Base-by-base conservation (phyloP, 2,329 filamentous ascomycete genomes). In the Pleomassaria siparia region DNA sequence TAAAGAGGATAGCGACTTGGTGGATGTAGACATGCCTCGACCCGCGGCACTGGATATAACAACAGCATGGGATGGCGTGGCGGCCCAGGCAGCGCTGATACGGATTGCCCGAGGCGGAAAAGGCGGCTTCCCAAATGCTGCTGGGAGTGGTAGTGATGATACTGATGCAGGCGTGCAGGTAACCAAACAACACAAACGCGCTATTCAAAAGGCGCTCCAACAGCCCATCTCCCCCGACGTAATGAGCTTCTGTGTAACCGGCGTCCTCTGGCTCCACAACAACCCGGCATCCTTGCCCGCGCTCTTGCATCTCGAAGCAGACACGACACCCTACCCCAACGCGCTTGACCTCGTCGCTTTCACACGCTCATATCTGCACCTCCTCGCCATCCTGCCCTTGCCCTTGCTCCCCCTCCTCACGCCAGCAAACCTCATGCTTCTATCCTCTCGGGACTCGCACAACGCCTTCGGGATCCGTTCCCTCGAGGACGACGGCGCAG, bases 381-480 rank as follows among this genome's bases (percentile, higher is more conserved):
- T 78, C 9, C 59, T 72, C 7, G 62, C 70, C 4, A 58, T 75
- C 10, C 59, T 76, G 0, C 74, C 76, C 0, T 15, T 55, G 0
- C 47, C 60, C 0, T 61, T 77, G 0, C 60, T 74, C 5, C 51
- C 56, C 0, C 55, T 59, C 28, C 51, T 71, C 35, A 76, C 69
- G 0, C 50, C 66, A 0, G 56, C 65, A 11, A 63, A 66, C 0
- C 64, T 74, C 18, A 60, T 67, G 20, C 53, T 58, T 5, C 57
- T 76, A 21, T 67, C 68, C 10, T 55, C 61, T 3, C 72, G 73
- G 13, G 73, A 73, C 47, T 72, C 70, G 25, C 74, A 76, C 53
- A 78, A 78, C 49, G 69, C 72, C 1, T 78, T 78, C 48, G 75
- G 75, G 24, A 75, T 78, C 35, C 70, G 72, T 6, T 67, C 63